Percentiles rank a stretch among this genome's conserved stretches.
Evolutionary conservation across 2,329 filamentous ascomycete species (phyloP).

Genomic region (Orbilia ellipsospora): DNA sequence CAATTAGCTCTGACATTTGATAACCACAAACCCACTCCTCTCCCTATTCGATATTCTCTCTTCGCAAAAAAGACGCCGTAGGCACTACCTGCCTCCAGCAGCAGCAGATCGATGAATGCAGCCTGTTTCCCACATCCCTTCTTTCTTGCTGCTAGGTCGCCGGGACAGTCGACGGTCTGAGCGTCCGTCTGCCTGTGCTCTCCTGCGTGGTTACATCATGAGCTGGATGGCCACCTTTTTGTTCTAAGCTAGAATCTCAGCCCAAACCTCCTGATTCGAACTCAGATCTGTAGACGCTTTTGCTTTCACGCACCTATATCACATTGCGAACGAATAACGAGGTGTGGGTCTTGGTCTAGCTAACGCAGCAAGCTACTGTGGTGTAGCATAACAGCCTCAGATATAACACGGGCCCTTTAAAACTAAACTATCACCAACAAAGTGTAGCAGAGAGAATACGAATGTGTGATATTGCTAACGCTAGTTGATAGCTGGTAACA

Average conservation of each 20-base stretch:
- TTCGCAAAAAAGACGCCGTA: slow-evolving; percentile 24
- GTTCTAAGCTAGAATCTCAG: no score
- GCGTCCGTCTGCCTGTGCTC: background rate
- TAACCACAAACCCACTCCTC: no score
- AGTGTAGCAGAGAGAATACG: no score
- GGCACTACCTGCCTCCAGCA: slow-evolving; percentile 26
- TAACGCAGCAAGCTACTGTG: background rate
- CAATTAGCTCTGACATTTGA: no score
- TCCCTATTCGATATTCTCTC: no score
- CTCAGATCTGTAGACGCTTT: no score
- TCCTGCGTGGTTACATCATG: slow-evolving; percentile 7
- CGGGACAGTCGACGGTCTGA: slow-evolving; percentile 1
- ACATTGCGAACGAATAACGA: no score
- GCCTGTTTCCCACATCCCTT: no score
- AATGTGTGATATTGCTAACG: background rate
- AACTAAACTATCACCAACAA: background rate
- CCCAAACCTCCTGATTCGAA: background rate
- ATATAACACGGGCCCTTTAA: slow-evolving; percentile 17
- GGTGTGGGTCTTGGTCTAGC: no score
- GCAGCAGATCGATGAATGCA: background rate
- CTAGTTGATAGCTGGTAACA: background rate
- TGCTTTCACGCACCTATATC: background rate
- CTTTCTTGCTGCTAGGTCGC: no score
- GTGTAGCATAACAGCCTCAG: slow-evolving; percentile 40
- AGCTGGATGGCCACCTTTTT: no score